These are phyloP conservation scores for Salix dunnii DNA, from an alignment of 345 rosid genomes.

Conservation along the genomic window DNA sequence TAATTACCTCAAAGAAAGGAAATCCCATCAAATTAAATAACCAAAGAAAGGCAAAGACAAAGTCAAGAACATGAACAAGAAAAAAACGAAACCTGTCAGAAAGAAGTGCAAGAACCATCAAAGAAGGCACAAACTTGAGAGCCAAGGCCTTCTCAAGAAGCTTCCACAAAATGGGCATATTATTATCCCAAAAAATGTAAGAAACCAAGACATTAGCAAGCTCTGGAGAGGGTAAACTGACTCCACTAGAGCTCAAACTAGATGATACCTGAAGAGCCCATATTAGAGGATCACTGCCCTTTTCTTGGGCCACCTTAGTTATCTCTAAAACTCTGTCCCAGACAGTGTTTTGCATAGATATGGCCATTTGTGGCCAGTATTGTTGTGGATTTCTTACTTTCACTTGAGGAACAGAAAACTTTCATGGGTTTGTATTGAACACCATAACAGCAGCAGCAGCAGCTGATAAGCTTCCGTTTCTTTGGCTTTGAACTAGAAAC, in stretches of 20 bases:
- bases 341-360: not conserved
- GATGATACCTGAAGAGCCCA: slow-evolving; percentile 70
- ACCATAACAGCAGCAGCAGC: not conserved
- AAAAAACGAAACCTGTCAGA: slow-evolving; percentile 20
- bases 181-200: slow-evolving; percentile 35
- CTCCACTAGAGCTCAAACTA: slow-evolving; percentile 49
- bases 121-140: slow-evolving; percentile 25
- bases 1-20: not conserved
- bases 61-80: not conserved
- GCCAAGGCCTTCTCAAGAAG: slow-evolving; percentile 30
- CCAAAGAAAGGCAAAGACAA: not conserved
- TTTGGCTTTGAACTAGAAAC: not conserved
- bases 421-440: not conserved
- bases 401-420: not conserved
- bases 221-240: slow-evolving; percentile 26
- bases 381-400: not conserved
- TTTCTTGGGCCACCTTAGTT: slow-evolving; percentile 63
- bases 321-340: slow-evolving; percentile 38
- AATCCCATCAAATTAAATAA: not conserved
- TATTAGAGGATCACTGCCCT: slow-evolving; percentile 59
- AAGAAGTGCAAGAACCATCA: slow-evolving; percentile 25
- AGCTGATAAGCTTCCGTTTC: not conserved
- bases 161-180: slow-evolving; percentile 32
- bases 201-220: slow-evolving; percentile 23
- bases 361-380: slow-evolving; percentile 6